Evolutionary conservation across 2,329 filamentous ascomycete species (phyloP), one percentile per base, ranked within the genome.

Genomic region (Lecanoromycetidae sp.): DNA sequence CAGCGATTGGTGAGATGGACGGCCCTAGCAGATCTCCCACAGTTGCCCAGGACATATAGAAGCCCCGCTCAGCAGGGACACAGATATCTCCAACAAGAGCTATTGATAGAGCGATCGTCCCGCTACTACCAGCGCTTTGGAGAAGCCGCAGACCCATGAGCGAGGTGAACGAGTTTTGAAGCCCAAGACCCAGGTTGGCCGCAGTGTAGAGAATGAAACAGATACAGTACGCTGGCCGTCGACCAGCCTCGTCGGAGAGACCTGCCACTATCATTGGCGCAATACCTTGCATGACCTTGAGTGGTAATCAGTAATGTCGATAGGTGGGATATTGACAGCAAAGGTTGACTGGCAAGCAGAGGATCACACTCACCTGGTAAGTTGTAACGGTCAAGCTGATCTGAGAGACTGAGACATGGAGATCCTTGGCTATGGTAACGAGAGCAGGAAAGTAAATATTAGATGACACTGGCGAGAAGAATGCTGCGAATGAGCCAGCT

Each of bases 21-120:
- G 66, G 66, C 1, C 63, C 68, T 12, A 70, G 43, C 29, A 79
- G 75, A 46, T 74, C 67, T n/a, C 74, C 79, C 4, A 70, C 70
- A 29, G 71, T 73, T 17, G 79, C 75, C 50, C 79, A 73, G 43
- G 77, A 82, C 66, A 88, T 81, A 57, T 83, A 87, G 49, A 72
- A 75, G 2, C 84, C 85, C 54, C 85, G 69, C 60, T 88, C 82
- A 0, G 75, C 71, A 35, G 74, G 77, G 0, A 80, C 77, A 0
- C 79, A 72, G 4, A 87, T 71, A 56, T 90, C 85, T 0, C 80
- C 79, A 10, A 88, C 75, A 1, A 87, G 76, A 1, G 79, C 84
- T 52, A 74, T 82, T 0, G 76, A 77, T 1, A 90, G 67, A 0
- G 84, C 80, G 15, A 87, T 68, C 0, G 81, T 82, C 0, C 79